Evolutionary conservation across 2,329 filamentous ascomycete species (phyloP).

Genomic region (Nigrospora osmanthi): DNA sequence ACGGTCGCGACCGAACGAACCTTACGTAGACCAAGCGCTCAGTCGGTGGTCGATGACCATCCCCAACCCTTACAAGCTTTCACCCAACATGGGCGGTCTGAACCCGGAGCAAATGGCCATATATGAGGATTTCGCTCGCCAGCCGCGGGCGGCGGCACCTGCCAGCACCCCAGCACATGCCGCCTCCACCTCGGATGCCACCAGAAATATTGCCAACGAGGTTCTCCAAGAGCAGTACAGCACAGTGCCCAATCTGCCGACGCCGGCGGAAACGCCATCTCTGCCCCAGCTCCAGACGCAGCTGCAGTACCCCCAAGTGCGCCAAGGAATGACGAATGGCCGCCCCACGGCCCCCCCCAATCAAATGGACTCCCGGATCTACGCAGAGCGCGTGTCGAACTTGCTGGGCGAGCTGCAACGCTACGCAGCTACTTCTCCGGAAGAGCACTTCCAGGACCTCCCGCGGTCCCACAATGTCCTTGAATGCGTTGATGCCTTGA

Average conservation of each 20-base stretch:
- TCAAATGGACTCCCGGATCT: constrained; percentile 42
- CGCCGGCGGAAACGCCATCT: constrained; percentile 50
- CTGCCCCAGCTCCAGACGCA: constrained; percentile 45
- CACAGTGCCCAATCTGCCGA: constrained; percentile 48
- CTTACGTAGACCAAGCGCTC: constrained; percentile 74
- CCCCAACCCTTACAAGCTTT: constrained; percentile 85
- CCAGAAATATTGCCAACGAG: constrained; percentile 54
- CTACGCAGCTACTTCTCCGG: constrained; percentile 41
- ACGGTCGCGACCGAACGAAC: constrained; percentile 67
- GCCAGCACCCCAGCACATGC: constrained; percentile 47
- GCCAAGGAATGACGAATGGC: constrained; percentile 41
- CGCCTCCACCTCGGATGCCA: constrained; percentile 52
- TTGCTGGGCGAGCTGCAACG: constrained; percentile 49
- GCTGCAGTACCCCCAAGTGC: constrained; percentile 47
- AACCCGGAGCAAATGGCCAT: constrained; percentile 92
- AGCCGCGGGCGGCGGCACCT: constrained; percentile 59
- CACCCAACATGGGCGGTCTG: constrained; percentile 59
- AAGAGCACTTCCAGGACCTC: constrained; percentile 53
- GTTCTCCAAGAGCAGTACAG: constrained; percentile 56
- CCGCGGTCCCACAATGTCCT: constrained; percentile 51
- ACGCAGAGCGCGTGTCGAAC: constrained; percentile 50
- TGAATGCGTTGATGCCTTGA: constrained; percentile 55
- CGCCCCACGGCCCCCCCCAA: constrained; percentile 31
- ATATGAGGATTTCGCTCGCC: constrained; percentile 91
- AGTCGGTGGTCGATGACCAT: constrained; percentile 92